These are phyloP conservation scores for Chytriomyces hyalinus DNA, from an alignment of 192 early-diverging fungal species.

Conservation along the genomic window DNA sequence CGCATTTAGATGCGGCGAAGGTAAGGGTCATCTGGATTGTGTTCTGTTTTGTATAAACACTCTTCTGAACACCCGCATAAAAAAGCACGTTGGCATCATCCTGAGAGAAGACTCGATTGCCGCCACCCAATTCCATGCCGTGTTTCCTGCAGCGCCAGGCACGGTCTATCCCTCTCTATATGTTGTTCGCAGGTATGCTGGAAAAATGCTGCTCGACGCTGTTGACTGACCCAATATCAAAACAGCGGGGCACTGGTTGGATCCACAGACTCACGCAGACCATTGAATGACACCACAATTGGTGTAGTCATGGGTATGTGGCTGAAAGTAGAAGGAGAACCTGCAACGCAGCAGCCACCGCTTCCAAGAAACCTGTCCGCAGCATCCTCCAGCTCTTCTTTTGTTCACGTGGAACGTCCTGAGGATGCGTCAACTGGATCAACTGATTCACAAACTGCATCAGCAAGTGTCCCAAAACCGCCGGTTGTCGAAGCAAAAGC, in stretches of 20 bases:
- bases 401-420: neutral
- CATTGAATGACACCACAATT: neutral
- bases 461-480: no score
- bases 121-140: no score
- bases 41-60: neutral
- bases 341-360: neutral
- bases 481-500: no score
- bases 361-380: neutral
- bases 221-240: neutral
- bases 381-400: neutral
- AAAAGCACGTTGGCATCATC: no score
- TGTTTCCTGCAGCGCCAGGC: no score
- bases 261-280: neutral
- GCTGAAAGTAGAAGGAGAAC: neutral
- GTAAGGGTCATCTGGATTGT: neutral
- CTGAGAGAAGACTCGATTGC: no score
- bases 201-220: neutral
- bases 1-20: neutral
- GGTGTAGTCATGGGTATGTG: neutral
- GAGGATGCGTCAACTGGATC: neutral
- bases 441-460: no score
- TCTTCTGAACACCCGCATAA: neutral
- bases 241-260: neutral
- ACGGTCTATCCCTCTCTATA: no score
- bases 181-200: neutral